Base-by-base conservation (phyloP, 768 basidiomycete species). In the Boletus patriciae region DNA sequence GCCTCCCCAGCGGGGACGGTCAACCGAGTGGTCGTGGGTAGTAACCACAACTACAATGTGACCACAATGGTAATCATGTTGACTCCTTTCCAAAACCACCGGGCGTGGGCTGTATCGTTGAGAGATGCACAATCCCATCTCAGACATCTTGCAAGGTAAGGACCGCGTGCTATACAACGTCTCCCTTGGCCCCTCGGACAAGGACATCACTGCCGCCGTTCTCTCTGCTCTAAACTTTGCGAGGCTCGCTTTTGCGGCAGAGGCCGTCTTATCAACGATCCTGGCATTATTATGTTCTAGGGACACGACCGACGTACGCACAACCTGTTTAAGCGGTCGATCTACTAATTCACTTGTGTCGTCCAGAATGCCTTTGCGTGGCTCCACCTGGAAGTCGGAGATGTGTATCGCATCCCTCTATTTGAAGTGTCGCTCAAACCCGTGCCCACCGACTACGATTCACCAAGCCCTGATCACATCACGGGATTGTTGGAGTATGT, bases 221-320 rank as follows among this genome's bases (percentile, higher is more conserved):
- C 74, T 88, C 23, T 84, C 82, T 6, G 80, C 81, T 2, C 67
- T 87, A 45, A 86, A 87, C 62, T 85, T 83, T 49, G 79, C 78
- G 4, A 75, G 84, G 46, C 60, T 81, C 12, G 73, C 78, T 21
- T 77, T 85, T 23, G 42, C 49, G 15, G 47, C 45, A 18, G 57
- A 55, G 25, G n/a, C 60, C 2, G n/a, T 42, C 45, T 23, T 62
- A 21, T 62, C 51, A 57, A 44, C n/a, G n/a, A 45, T 58, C n/a
- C 29, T 70, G 10, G 16, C 36, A 5, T 49, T 16, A n/a, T 43
- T 70, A 10, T 57, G 41, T 40, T 54, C 63, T 9, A 58, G 38
- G 18, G 43, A 61, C 47, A 62, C 37, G 10, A 45, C 67, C 34
- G 60, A 71, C 52, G 69, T 67, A n/a, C 21, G 59, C 37, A 3